Base-by-base conservation (phyloP, 2,329 filamentous ascomycete species). In the Metarhizium sp. region DNA sequence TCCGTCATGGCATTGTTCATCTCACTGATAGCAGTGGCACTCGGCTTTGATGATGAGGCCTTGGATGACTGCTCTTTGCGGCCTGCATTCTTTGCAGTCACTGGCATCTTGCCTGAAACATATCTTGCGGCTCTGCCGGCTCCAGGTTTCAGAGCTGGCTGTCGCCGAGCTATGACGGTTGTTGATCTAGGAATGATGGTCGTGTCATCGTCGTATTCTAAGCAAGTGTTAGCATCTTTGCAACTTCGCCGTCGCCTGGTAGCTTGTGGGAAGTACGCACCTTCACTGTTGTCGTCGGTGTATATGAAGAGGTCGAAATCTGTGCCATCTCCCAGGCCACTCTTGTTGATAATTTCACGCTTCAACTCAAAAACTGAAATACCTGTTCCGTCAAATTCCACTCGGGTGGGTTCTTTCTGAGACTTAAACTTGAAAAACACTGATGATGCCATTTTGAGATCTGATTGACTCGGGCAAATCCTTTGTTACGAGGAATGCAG, bases 371-470 rank as follows among this genome's bases (percentile, higher is more conserved):
- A 99, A 60, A 97, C 94, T 59, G 92, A 96, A 69, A 97, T 95
- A 73, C 90, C 90, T 65, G 92, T 96, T 69, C 94, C 94, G 74
- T 99, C 92, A 72, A 99, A 97, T 68, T 92, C 89, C 66, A 99
- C 91, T 68, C 92, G 85, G 56, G 90, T 90, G 58, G 91, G 90
- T 69, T 97, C 94, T 77, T 91, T 96, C 70, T 95, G 91, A 64
- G 92, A 97, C 77, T 96, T 97, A 86, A 99, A 99, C 77, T 96
- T 96, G 88, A 96, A 99, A 76, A 96, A 97, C 69, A 99, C 94
- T 62, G 92, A 97, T 56, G 94, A 96, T 70, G 90, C 84, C 92
- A 96, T 96, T 67, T 67, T 84, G 76, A 54, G 54, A 29, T 20
- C 52, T 59, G 60, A 56, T 58, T 38, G 50, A 29, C 59, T 53